Base-by-base conservation (phyloP, 441 rosid genomes). In the Brassica balearica region DNA sequence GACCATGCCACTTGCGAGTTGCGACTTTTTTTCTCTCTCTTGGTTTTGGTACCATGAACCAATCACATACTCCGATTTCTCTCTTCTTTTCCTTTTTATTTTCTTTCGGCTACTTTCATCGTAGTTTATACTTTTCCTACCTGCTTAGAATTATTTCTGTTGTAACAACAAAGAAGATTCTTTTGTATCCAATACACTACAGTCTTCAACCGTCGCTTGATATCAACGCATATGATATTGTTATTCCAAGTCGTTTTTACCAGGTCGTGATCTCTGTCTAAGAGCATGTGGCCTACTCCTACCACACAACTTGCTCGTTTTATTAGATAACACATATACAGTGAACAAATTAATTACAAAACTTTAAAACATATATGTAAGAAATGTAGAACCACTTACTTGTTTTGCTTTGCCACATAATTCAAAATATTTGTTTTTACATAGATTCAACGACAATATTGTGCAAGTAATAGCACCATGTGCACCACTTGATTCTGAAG, bases 91-190 rank as follows among this genome's bases (percentile, higher is more conserved):
- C 0, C 32, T 4, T 36, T 15, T 14, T 8, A 4, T 4, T 2
- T 32, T 23, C 77, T 78, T 78, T 78, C 77, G 77, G 77, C 73
- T 72, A 22, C 77, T 73, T 73, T 78, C 46, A 66, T 78, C 56
- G 36, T 65, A 67, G 46, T 72, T 66, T 72, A 22, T 59, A 72
- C 68, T 32, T 58, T 73, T 66, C 23, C 62, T 66, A 58, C 67
- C 56, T 46, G 20, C 51, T 72, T 65, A 12, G 60, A 43, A 58
- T 59, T 20, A 43, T 66, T 43, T 78, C 4, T 66, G 65, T 72
- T 72, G 77, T 20, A 71, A 70, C 36, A 48, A 32, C 23, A 29
- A 65, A 17, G 32, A 71, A 78, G 72, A 77, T 77, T 77, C 77
- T 77, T 63, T 43, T 71, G 75, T 77, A 64, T 65, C 62, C 63